Evolutionary conservation across 164 flowering plant species (phyloP).

Genomic region (Cinnamomum chago): DNA sequence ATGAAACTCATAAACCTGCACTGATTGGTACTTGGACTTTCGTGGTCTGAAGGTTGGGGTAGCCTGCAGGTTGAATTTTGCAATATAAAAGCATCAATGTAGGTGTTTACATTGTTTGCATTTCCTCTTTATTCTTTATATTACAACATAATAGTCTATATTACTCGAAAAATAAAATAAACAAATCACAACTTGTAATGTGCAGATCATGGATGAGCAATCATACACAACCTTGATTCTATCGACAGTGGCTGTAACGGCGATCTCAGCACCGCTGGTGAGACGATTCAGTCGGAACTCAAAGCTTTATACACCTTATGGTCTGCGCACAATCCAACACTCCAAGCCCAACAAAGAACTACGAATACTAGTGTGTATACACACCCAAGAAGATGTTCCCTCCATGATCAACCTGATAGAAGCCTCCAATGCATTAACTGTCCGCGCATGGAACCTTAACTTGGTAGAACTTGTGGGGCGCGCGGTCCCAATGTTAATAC

Average conservation of each 20-base stretch:
- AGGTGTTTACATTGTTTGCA: no score
- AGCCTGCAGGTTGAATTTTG: no score
- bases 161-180: no score
- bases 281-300: constrained; percentile 33
- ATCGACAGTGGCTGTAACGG: neutral
- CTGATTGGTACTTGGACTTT: neutral
- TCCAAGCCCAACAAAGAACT: constrained; percentile 24
- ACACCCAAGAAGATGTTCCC: constrained; percentile 29
- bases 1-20: no score
- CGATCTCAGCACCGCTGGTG: neutral
- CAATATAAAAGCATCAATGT: no score
- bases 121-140: no score
- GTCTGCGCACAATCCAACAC: constrained; percentile 36
- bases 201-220: constrained; percentile 4
- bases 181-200: neutral
- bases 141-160: neutral
- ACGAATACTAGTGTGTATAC: constrained; percentile 39
- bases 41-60: neutral
- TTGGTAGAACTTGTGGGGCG: constrained; percentile 45
- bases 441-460: constrained; percentile 22
- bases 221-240: neutral
- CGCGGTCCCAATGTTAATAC: constrained; percentile 45
- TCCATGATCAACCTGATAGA: constrained; percentile 30
- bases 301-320: constrained; percentile 30
- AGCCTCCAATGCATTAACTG: constrained; percentile 35